phyloP scores from a whole-genome alignment of 441 rosid genomes.

The Erodium trifolium region DNA sequence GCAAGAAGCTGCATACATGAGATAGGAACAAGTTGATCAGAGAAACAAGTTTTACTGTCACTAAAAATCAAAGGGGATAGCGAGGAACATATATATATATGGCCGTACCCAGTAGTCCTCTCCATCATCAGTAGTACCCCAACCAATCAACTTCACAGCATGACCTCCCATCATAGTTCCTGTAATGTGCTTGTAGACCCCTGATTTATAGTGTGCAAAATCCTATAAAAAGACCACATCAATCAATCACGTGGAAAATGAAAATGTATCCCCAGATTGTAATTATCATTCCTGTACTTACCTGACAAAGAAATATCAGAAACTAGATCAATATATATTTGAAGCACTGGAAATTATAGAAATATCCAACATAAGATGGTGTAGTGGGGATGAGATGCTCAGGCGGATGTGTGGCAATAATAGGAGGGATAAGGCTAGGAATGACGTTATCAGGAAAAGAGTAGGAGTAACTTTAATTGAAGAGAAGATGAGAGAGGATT shows the following conservation, averaged over 20 bases:
- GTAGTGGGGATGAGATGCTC: neutral
- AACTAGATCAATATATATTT: neutral
- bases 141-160: slow-evolving; percentile 86
- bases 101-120: slow-evolving; percentile 78
- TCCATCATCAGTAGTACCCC: slow-evolving; percentile 86
- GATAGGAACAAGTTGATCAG: slow-evolving; percentile 16
- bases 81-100: neutral
- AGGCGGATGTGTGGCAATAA: neutral
- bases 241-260: neutral
- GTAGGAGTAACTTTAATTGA: neutral
- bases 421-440: neutral
- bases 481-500: neutral
- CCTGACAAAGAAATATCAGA: too few species aligned
- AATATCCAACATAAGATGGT: neutral
- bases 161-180: slow-evolving; percentile 74
- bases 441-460: neutral
- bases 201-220: slow-evolving; percentile 86
- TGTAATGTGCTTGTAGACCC: slow-evolving; percentile 72
- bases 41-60: neutral
- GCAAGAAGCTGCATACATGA: slow-evolving; percentile 69
- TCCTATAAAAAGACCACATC: slow-evolving; percentile 39
- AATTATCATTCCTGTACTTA: too few species aligned
- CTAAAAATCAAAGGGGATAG: neutral
- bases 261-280: too few species aligned
- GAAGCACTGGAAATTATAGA: neutral